These are phyloP conservation scores for Fulvia fulva DNA, from an alignment of 2,329 filamentous ascomycete species.

Conservation along the genomic window DNA sequence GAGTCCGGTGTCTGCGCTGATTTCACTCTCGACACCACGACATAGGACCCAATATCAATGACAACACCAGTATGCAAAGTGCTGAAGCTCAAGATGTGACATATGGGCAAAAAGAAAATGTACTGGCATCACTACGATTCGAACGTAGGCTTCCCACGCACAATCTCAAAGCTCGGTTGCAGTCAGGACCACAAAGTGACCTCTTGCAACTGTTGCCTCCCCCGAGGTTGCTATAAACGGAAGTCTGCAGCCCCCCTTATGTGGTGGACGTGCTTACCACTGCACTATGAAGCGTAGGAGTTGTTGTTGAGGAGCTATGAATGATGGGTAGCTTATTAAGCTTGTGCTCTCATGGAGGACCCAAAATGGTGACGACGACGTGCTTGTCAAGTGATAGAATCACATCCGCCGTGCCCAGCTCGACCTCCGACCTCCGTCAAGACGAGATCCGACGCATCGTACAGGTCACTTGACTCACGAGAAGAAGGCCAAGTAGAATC, in stretches of 20 bases:
- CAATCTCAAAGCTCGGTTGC: not conserved
- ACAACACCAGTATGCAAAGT: too few species aligned
- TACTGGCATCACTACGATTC: not conserved
- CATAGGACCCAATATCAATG: too few species aligned
- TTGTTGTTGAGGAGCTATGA: not conserved
- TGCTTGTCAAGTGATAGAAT: not conserved
- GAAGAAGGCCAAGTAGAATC: not conserved
- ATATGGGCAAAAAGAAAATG: not conserved
- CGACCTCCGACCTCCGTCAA: not conserved
- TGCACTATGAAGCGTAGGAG: not conserved
- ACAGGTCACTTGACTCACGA: not conserved
- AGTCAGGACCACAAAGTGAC: too few species aligned
- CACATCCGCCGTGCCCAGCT: not conserved
- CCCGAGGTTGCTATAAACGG: not conserved
- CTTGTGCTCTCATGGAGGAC: not conserved
- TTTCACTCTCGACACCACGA: not conserved
- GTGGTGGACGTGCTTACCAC: not conserved
- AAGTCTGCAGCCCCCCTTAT: not conserved
- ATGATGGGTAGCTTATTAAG: not conserved
- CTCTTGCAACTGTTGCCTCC: not conserved
- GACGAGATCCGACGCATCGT: not conserved
- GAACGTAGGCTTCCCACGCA: not conserved
- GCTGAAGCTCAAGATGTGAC: not conserved
- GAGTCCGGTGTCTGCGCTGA: not conserved
- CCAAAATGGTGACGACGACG: too few species aligned